Evolutionary conservation across 441 rosid species (phyloP), one percentile per base, ranked within the genome.

Genomic region (Aquilaria agallochum): DNA sequence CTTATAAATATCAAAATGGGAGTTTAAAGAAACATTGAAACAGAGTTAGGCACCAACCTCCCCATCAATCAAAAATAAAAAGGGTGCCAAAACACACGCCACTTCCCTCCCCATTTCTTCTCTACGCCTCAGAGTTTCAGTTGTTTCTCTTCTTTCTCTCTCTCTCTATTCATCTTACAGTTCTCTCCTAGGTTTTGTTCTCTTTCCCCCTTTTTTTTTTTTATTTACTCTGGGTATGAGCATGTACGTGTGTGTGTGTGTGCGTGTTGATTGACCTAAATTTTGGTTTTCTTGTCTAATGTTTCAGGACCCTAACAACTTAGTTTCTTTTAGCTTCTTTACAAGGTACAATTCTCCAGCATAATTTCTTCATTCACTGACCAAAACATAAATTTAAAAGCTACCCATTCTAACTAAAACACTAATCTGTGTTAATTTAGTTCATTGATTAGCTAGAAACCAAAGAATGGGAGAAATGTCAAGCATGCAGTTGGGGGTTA

Each of bases 401-500:
- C 9, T 40, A 40, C 2, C 9, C 1, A 40, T 40, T 40, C 45
- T 5, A 40, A 40, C 45, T 5, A 40, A 10, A 40, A 7, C 9
- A 40, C 45, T 40, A 40, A 40, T 10, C 9, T 40, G 45, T 40
- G 45, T 40, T 57, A 3, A 1, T 31, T 50, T 33, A 13, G 44
- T 32, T 42, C n/a, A 8, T 30, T 46, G 11, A 14, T 57, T 48
- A 40, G 45, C 11, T 7, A 40, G 45, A 40, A 27, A 49, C 31
- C 7, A 40, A 55, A 59, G 70, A 67, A 95, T 95, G 99, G 96
- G 99, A 74, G 97, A 89, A 70, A 86, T 85, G 89, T 68, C 92
- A 64, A 78, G 86, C 64, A 77, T 87, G 77, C 96, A 85, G 73
- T 69, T 91, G 80, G 97, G 99, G 42, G 90, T 95, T 49, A 73